These are phyloP conservation scores for Penicillium simplicissimum DNA, from an alignment of 495 filamentous ascomycete species.

Conservation along the genomic window DNA sequence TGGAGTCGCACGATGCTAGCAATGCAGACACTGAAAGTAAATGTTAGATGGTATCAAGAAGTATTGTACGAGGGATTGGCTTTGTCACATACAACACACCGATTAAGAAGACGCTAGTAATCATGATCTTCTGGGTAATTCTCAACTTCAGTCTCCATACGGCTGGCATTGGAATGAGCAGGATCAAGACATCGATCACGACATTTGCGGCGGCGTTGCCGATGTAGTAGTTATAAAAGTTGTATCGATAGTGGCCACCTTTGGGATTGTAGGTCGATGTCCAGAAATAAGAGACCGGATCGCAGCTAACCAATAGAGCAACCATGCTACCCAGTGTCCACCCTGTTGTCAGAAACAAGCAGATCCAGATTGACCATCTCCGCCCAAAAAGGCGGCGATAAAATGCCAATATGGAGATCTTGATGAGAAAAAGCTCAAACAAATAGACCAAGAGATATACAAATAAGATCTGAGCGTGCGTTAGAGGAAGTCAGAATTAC, in stretches of 20 bases:
- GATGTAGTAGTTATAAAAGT: slow-evolving; percentile 28
- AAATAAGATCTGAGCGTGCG: slow-evolving; percentile 16
- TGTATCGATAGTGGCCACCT: slow-evolving; percentile 17
- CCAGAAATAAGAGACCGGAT: slow-evolving; percentile 29
- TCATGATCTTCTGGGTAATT: slow-evolving; percentile 44
- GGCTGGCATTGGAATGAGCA: slow-evolving; percentile 50
- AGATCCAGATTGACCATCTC: slow-evolving; percentile 15
- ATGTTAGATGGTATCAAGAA: slow-evolving; percentile 3
- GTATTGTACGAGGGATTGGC: neutral
- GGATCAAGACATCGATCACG: slow-evolving; percentile 52
- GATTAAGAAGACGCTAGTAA: slow-evolving; percentile 50
- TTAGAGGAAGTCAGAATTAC: neutral
- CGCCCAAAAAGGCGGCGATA: slow-evolving; percentile 31
- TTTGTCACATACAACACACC: slow-evolving; percentile 37
- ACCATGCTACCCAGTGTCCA: slow-evolving; percentile 24
- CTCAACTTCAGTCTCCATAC: slow-evolving; percentile 45
- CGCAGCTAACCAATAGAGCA: slow-evolving; percentile 10
- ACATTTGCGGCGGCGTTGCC: slow-evolving; percentile 55
- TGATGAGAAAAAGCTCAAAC: slow-evolving; percentile 21
- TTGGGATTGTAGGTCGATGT: slow-evolving; percentile 1
- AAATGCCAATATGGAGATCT: slow-evolving; percentile 25
- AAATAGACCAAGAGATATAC: slow-evolving; percentile 23
- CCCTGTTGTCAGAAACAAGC: slow-evolving; percentile 6
- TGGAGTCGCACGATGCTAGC: slow-evolving; percentile 31
- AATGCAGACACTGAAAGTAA: slow-evolving; percentile 20